phyloP scores from a whole-genome alignment of 257 asterid genomes.

The Solanum piurae region DNA sequence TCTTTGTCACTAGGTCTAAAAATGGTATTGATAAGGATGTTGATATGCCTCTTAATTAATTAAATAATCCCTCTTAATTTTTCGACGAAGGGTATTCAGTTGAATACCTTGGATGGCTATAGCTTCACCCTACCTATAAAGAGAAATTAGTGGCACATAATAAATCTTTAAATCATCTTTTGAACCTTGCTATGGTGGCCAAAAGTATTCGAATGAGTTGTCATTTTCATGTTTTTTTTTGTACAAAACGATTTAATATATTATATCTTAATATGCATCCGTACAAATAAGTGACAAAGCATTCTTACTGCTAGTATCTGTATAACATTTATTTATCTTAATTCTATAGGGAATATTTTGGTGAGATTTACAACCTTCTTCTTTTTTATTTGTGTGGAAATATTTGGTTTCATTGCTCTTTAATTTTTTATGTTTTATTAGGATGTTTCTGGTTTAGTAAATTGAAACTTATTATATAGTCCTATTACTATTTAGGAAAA shows the following conservation, averaged over 20 bases:
- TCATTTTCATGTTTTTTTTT: neutral
- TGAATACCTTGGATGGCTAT: fast-evolving
- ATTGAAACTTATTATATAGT: neutral
- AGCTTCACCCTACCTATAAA: neutral
- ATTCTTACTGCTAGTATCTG: neutral
- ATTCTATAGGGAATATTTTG: neutral
- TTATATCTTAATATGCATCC: too few relatives aligned
- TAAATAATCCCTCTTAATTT: neutral
- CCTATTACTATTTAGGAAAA: neutral
- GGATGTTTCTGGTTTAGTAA: neutral
- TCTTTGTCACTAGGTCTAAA: fast-evolving
- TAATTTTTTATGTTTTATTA: neutral
- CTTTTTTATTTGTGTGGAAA: neutral
- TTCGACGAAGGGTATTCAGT: fast-evolving
- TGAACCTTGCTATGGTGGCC: neutral
- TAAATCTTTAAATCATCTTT: neutral
- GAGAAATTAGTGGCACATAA: neutral
- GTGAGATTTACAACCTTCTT: neutral
- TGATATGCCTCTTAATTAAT: neutral
- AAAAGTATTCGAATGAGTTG: neutral
- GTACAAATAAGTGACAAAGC: too few relatives aligned
- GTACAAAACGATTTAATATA: neutral
- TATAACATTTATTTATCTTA: too few relatives aligned
- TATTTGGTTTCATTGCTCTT: too few relatives aligned
- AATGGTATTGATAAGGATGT: neutral